Base-by-base conservation (phyloP, 257 asterid genomes). In the Haberlea rhodopensis region DNA sequence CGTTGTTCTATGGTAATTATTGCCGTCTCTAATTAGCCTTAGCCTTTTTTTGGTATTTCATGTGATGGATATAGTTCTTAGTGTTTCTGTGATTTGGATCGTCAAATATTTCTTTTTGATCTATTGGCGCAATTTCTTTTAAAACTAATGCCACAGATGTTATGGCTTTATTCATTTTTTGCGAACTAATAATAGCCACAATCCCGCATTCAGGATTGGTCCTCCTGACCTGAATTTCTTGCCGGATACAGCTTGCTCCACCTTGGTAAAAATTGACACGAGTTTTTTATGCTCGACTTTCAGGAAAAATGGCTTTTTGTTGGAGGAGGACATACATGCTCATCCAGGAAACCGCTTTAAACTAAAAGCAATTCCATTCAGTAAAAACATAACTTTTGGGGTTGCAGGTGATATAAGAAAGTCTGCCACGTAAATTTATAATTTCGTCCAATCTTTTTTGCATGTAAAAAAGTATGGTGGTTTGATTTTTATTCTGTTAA, bases 301-400 rank as follows among this genome's bases (percentile, higher is more conserved):
- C 88, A 94, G 99, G 88, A 87, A 71, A 87, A 94, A 94, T 75
- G 99, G 99, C 2, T 94, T 94, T 75, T 62, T 75, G 28, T 57
- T 94, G 82, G 91, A 80, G 81, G 99, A 94, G 78, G 95, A 90
- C 68, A 45, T 71, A 76, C 62, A 78, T 32, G 96, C 99, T 79
- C 94, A 96, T 68, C 81, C 90, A 5, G 99, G 99, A 49, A 81
- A 27, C 28, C 95, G 95, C 27, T 94, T 81, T 71, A 75, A 84
- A 71, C 84, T 94, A 60, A 89, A 87, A 80, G 94, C 99, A 70
- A 92, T 94, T 69, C 99, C 97, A 71, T 94, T 87, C 86, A 94
- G 99, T 78, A 90, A 94, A 84, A 94, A 86, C 54, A 63, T 86
- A 29, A 86, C 88, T 62, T 89, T 94, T 64, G 99, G 99, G 29